phyloP scores from a whole-genome alignment of 352 stramenopile species.

The Globisporangium heterothallicum region DNA sequence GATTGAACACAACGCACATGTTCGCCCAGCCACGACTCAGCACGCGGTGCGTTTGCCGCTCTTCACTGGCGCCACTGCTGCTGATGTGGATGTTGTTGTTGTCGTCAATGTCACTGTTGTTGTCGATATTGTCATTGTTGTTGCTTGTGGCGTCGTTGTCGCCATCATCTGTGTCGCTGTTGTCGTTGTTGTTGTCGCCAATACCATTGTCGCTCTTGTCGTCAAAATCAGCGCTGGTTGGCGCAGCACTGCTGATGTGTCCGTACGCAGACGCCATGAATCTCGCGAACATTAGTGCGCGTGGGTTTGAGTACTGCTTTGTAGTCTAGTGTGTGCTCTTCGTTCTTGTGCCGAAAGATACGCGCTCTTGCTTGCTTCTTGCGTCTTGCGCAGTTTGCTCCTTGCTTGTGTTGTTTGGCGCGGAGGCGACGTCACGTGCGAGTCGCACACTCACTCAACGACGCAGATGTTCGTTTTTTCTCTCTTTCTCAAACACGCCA shows the following conservation, averaged over 20 bases:
- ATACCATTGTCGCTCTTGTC: not conserved
- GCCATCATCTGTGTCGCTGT: not conserved
- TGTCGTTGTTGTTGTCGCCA: not conserved
- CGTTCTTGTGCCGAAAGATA: not conserved
- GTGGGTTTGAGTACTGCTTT: not conserved
- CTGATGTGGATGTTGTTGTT: not conserved
- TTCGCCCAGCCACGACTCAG: conserved; percentile 24
- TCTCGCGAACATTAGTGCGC: conserved; percentile 9
- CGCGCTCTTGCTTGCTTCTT: not conserved
- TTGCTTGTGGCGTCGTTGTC: not conserved
- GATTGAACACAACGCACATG: conserved; percentile 18
- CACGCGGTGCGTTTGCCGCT: conserved; percentile 19
- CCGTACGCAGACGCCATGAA: conserved; percentile 26
- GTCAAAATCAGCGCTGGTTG: too few species aligned
- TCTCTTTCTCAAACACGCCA: not conserved
- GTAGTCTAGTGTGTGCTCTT: not conserved
- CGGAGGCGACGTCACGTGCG: not conserved
- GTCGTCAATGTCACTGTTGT: not conserved
- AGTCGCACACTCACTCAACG: not conserved
- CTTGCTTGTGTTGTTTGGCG: not conserved
- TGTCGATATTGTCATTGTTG: not conserved
- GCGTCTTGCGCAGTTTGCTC: not conserved
- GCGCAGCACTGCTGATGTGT: conserved; percentile 5
- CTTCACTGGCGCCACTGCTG: conserved; percentile 10
- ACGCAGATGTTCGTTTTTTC: not conserved